Percentiles rank a stretch among this genome's conserved stretches.
Conservation (phyloP, 148 eudicot genomes). For the Rhododendron molle region DNA sequence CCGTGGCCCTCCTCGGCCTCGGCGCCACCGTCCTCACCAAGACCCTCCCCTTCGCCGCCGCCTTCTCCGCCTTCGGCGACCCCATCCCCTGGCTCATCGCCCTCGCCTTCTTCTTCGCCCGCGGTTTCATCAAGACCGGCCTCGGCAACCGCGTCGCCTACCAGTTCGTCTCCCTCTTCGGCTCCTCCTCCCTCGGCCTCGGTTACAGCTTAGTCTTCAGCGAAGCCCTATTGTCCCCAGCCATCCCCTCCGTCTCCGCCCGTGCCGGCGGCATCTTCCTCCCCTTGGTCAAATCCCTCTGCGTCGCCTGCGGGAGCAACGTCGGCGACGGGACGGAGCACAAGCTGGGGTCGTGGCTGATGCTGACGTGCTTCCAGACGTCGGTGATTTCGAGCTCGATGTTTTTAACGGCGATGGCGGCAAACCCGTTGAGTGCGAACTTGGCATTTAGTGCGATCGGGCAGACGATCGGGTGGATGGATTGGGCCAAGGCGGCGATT, state of each 20-base stretch:
- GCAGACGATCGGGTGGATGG: constrained; percentile 88
- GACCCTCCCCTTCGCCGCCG: constrained; percentile 80
- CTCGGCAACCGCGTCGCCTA: constrained; percentile 80
- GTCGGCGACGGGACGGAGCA: constrained; percentile 84
- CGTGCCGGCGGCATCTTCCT: constrained; percentile 89
- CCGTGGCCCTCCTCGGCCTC: constrained; percentile 77
- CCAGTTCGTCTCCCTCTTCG: constrained; percentile 71
- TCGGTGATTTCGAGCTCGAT: constrained; percentile 80
- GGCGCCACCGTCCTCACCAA: constrained; percentile 82
- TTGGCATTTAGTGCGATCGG: constrained; percentile 57
- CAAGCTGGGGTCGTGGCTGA: constrained; percentile 81
- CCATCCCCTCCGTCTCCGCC: constrained; percentile 89
- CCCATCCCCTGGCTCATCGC: constrained; percentile 94
- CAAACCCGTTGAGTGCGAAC: constrained; percentile 83
- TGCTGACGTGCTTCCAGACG: constrained; percentile 90
- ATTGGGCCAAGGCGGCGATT: constrained; percentile 97
- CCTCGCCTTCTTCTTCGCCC: constrained; percentile 87
- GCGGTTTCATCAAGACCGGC: constrained; percentile 91
- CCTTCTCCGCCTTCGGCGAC: constrained; percentile 91
- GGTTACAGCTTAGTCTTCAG: constrained; percentile 81
- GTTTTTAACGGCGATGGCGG: constrained; percentile 97
- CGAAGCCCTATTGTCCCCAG: constrained; percentile 89
- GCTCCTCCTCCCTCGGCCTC: constrained; percentile 62
- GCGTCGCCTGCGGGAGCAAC: constrained; percentile 86
- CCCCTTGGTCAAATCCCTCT: constrained; percentile 71